phyloP scores from a whole-genome alignment of 169 alveolate species.

The Eimeria mitis region DNA sequence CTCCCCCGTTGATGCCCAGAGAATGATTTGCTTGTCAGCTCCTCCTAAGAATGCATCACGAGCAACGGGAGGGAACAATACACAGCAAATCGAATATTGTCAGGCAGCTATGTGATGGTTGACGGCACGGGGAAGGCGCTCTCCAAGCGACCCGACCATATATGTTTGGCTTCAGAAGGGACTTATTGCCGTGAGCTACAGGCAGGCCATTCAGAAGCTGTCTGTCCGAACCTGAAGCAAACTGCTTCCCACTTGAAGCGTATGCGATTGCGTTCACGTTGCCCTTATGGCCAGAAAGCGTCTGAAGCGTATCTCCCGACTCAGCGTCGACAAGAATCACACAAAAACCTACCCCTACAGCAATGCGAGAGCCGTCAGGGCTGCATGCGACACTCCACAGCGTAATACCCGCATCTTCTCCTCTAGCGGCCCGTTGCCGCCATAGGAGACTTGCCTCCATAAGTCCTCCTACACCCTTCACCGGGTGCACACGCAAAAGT shows the following conservation, averaged over 20 bases:
- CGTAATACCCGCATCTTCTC: constrained; percentile 80
- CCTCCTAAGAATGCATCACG: constrained; percentile 73
- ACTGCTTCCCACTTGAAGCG: constrained; percentile 91
- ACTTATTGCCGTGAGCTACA: background rate
- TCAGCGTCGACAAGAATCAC: constrained; percentile 84
- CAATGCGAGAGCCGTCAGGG: constrained; percentile 85
- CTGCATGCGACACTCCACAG: constrained; percentile 85
- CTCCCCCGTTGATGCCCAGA: constrained; percentile 88
- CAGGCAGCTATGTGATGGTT: background rate
- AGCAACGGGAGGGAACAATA: background rate
- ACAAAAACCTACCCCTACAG: constrained; percentile 85
- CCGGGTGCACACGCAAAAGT: background rate
- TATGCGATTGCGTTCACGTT: constrained; percentile 91
- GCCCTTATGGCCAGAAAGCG: constrained; percentile 87
- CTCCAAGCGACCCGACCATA: background rate
- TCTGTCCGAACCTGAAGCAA: constrained; percentile 92
- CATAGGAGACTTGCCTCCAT: constrained; percentile 69
- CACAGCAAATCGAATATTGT: background rate
- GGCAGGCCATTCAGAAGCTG: background rate
- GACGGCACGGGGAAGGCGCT: background rate
- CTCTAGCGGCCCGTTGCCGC: constrained; percentile 77
- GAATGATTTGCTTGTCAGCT: constrained; percentile 89
- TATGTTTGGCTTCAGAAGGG: background rate
- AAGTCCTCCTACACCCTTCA: background rate
- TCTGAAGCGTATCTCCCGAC: constrained; percentile 83